Conservation (phyloP, 352 stramenopile species). For the Globisporangium perplexum region DNA sequence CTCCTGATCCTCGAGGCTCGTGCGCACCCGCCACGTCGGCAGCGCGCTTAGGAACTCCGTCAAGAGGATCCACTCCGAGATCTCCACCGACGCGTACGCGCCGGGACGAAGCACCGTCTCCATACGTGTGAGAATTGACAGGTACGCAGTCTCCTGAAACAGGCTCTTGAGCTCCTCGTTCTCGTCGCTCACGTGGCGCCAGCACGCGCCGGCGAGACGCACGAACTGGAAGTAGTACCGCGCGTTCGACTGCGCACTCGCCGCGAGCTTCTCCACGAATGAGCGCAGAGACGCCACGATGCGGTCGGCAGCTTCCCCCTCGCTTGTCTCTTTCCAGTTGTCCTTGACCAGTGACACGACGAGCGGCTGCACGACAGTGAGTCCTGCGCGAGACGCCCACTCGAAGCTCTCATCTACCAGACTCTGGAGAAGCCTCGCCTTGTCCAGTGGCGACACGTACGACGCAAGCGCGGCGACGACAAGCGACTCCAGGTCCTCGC, state of each 20-base stretch:
- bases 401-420: conserved; percentile 12
- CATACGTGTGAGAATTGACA: conserved; percentile 23
- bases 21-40: conserved; percentile 16
- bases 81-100: conserved; percentile 28
- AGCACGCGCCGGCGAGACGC: conserved; percentile 14
- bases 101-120: conserved; percentile 23
- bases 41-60: conserved; percentile 33
- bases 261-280: conserved; percentile 15
- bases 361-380: conserved; percentile 14
- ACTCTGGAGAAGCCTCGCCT: conserved; percentile 8
- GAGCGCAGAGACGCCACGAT: conserved; percentile 9
- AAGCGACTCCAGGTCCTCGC: conserved; percentile 12
- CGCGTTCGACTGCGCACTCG: conserved; percentile 13
- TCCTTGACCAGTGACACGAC: conserved; percentile 15
- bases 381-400: conserved; percentile 10
- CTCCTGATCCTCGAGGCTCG: conserved; percentile 24
- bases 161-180: conserved; percentile 10
- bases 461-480: conserved; percentile 14
- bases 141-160: conserved; percentile 23
- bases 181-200: conserved; percentile 6
- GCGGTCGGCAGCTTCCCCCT: background rate
- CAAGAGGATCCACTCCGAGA: conserved; percentile 31
- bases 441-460: conserved; percentile 4
- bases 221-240: conserved; percentile 18
- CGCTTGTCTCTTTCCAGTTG: conserved; percentile 1